A percentile compares a stretch with the other conserved stretches of the same genome.
Conservation (phyloP, 176 grass and related monocot genomes). For the Rhynchospora breviuscula region DNA sequence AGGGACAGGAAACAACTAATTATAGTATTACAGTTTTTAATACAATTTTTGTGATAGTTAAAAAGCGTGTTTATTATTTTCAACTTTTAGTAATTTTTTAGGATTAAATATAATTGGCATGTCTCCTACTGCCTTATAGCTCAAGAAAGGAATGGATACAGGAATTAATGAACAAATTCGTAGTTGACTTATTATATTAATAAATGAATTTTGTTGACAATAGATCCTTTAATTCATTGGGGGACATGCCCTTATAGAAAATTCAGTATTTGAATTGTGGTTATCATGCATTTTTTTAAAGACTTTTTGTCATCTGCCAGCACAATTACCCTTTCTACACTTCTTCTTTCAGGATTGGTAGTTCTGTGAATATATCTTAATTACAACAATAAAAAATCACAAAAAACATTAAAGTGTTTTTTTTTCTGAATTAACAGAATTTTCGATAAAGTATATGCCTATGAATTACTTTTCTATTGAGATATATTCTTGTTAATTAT, state of each 20-base stretch:
- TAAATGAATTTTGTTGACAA: background rate
- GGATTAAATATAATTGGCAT: background rate
- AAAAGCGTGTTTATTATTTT: background rate
- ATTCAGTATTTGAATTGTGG: background rate
- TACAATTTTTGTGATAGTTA: background rate
- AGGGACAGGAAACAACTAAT: background rate
- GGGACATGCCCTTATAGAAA: background rate
- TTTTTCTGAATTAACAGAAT: background rate
- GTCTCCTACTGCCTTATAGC: background rate
- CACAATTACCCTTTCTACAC: background rate
- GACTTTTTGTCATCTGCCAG: background rate
- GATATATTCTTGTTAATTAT: background rate
- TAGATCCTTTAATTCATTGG: background rate
- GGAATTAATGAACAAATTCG: background rate
- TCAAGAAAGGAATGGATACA: background rate
- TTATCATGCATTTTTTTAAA: background rate
- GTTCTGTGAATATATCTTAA: background rate
- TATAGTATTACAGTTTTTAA: background rate
- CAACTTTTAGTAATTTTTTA: background rate
- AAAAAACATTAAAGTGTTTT: background rate
- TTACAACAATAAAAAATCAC: background rate
- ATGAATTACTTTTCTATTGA: background rate
- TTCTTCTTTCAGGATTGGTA: background rate
- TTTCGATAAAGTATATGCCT: background rate
- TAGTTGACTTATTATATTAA: conserved; percentile 10